phyloP scores from a whole-genome alignment of 1,284 basidiomycete genomes.

The Sutorius eximius region DNA sequence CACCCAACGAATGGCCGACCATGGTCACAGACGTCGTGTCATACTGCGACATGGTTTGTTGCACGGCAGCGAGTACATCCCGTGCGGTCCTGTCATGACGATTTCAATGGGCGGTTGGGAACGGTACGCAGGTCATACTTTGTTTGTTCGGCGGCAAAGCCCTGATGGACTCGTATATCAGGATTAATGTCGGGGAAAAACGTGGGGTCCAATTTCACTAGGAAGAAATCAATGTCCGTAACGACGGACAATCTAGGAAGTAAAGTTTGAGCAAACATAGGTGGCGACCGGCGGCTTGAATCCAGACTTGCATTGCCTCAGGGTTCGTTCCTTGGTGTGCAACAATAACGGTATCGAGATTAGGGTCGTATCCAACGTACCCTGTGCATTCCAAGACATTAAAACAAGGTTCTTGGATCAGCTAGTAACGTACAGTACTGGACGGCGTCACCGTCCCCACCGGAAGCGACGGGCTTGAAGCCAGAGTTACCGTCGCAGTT shows the following conservation, averaged over 20 bases:
- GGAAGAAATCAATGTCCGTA: conserved; percentile 52
- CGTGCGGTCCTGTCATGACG: conserved; percentile 45
- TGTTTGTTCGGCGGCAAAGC: conserved; percentile 56
- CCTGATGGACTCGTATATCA: conserved; percentile 52
- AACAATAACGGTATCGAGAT: conserved; percentile 36
- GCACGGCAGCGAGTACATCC: conserved; percentile 49
- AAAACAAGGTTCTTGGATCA: neutral
- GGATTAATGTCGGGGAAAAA: conserved; percentile 62
- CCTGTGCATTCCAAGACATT: conserved; percentile 22
- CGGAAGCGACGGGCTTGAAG: conserved; percentile 60
- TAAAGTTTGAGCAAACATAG: neutral
- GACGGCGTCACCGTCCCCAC: conserved; percentile 53
- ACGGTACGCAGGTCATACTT: conserved; percentile 34
- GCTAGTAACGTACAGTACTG: conserved; percentile 48
- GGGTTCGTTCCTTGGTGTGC: conserved; percentile 40
- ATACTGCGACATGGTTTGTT: conserved; percentile 42
- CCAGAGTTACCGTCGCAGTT: conserved; percentile 56
- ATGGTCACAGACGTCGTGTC: conserved; percentile 46
- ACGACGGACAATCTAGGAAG: conserved; percentile 45
- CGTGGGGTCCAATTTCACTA: conserved; percentile 39
- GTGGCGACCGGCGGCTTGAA: neutral
- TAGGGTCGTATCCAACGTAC: conserved; percentile 42
- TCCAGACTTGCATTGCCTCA: conserved; percentile 28
- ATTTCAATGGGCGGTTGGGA: neutral
- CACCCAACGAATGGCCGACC: conserved; percentile 61